Conservation (phyloP, 768 basidiomycete species). For the Solioccasus polychromus region DNA sequence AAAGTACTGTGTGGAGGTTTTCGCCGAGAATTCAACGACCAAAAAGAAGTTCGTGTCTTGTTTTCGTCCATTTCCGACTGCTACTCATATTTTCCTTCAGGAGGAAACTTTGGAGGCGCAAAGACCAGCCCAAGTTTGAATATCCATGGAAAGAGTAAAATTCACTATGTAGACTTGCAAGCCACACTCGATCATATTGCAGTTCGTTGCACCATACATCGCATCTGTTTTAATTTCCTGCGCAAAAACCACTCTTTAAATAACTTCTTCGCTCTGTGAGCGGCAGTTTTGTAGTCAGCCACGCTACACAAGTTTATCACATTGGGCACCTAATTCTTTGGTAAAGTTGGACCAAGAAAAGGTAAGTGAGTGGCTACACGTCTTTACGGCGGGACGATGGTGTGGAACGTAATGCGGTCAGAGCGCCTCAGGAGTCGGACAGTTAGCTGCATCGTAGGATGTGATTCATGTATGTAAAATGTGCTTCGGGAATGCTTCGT, state of each 20-base stretch:
- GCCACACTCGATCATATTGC: neutral
- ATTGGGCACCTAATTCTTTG: too few species aligned
- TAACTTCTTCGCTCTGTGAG: too few species aligned
- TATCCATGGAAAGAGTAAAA: slow-evolving; percentile 82
- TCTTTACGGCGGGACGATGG: too few species aligned
- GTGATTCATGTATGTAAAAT: too few species aligned
- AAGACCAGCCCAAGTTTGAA: slow-evolving; percentile 78
- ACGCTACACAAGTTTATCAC: too few species aligned
- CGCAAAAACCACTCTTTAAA: neutral
- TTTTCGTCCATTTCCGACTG: neutral
- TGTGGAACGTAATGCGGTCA: too few species aligned
- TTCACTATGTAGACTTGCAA: neutral
- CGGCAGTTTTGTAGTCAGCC: too few species aligned
- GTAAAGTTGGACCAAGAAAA: too few species aligned
- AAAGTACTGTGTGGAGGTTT: slow-evolving; percentile 80
- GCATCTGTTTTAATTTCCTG: neutral
- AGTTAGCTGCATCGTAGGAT: too few species aligned
- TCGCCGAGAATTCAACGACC: slow-evolving; percentile 75
- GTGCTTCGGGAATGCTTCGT: too few species aligned
- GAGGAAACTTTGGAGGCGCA: slow-evolving; percentile 89
- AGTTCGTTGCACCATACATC: neutral
- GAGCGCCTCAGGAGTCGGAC: too few species aligned
- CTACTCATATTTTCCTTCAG: slow-evolving; percentile 38
- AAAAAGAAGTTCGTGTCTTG: slow-evolving; percentile 79
- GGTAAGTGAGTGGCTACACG: too few species aligned